Evolutionary conservation across 345 rosid genomes (phyloP).

Genomic region (Lenwebbia sp.): DNA sequence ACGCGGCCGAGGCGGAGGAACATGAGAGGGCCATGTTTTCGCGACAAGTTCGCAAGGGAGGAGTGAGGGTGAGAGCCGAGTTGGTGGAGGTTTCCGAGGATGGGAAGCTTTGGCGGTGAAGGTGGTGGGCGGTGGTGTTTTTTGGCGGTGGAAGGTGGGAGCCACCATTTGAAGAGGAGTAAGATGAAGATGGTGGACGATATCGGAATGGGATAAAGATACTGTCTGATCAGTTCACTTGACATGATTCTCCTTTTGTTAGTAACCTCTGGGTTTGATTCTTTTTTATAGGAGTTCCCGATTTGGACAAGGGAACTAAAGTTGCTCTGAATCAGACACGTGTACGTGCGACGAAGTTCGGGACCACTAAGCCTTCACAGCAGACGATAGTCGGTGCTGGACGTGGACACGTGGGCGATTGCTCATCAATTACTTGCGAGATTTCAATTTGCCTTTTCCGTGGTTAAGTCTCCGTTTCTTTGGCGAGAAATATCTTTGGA

Average conservation of each 20-base stretch:
- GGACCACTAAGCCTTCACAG: too few relatives aligned
- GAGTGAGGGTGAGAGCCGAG: slow-evolving; percentile 36
- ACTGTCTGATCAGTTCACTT: not conserved
- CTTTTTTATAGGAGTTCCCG: not conserved
- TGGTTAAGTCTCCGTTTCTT: too few relatives aligned
- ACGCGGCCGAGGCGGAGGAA: slow-evolving; percentile 32
- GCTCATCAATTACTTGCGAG: too few relatives aligned
- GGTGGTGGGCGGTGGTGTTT: slow-evolving; percentile 11
- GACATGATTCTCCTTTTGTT: not conserved
- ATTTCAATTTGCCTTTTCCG: too few relatives aligned
- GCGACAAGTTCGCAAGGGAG: slow-evolving; percentile 24
- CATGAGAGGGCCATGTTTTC: slow-evolving; percentile 44
- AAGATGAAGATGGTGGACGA: not conserved
- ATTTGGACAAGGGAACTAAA: too few relatives aligned
- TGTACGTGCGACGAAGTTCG: too few relatives aligned
- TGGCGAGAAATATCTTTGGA: too few relatives aligned
- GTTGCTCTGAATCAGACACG: too few relatives aligned
- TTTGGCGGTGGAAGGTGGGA: not conserved
- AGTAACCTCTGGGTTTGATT: not conserved
- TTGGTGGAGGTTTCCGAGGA: slow-evolving; percentile 55
- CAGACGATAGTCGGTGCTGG: too few relatives aligned
- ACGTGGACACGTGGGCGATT: too few relatives aligned
- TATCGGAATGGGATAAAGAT: not conserved
- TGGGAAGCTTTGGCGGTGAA: slow-evolving; percentile 44
- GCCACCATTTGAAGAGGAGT: not conserved